These are phyloP conservation scores for Colletotrichum somersetense DNA, from an alignment of 2,329 filamentous ascomycete species.

Conservation along the genomic window DNA sequence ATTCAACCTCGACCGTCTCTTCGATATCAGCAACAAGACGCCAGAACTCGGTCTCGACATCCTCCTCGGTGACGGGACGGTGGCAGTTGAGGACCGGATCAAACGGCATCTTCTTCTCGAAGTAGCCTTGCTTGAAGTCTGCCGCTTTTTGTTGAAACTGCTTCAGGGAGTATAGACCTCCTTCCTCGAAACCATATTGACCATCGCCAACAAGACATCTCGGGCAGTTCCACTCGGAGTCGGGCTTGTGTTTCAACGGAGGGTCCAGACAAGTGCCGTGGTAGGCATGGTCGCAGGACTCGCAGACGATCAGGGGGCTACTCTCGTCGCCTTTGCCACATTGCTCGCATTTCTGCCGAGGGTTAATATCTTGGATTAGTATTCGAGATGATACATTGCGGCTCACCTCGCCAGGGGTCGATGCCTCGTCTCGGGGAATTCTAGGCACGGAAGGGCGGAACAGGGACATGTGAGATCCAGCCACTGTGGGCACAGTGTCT, in stretches of 20 bases:
- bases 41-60: constrained; percentile 98
- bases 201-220: constrained; percentile 95
- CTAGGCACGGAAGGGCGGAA: constrained; percentile 85
- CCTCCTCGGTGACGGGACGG: constrained; percentile 88
- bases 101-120: constrained; percentile 89
- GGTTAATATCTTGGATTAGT: constrained; percentile 40
- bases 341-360: constrained; percentile 80
- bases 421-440: constrained; percentile 67
- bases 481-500: constrained; percentile 83
- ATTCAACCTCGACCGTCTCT: constrained; percentile 97
- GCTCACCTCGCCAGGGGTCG: constrained; percentile 59
- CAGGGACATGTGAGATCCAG: constrained; percentile 96
- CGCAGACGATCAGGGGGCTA: constrained; percentile 81
- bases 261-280: constrained; percentile 93
- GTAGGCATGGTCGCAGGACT: constrained; percentile 90
- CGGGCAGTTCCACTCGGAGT: constrained; percentile 95
- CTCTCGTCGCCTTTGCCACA: constrained; percentile 85
- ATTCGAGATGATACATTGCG: constrained; percentile 1
- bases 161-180: constrained; percentile 92
- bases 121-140: constrained; percentile 95
- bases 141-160: constrained; percentile 97
- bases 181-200: constrained; percentile 97
- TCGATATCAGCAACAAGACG: constrained; percentile 92
- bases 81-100: constrained; percentile 86
- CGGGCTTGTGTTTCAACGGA: constrained; percentile 80